Evolutionary conservation across 2,329 filamentous ascomycete species (phyloP).

Genomic region (Apiospora arundinis): DNA sequence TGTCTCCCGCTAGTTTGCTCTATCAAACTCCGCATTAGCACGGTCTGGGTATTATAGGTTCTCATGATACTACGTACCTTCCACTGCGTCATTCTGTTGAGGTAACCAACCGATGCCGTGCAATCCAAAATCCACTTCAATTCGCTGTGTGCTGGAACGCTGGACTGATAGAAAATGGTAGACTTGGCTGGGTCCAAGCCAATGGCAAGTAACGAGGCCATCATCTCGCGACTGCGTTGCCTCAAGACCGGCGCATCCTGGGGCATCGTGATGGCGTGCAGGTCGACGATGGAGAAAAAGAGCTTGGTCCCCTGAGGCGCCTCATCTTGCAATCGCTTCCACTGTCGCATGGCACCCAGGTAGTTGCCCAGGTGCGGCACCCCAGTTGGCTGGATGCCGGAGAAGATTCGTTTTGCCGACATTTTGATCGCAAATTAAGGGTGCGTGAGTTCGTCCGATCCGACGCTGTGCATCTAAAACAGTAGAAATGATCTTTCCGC

Average conservation of each 20-base stretch:
- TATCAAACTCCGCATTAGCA: constrained; percentile 39
- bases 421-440: not conserved
- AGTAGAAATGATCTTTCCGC: not conserved
- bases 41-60: too few species aligned
- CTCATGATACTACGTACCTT: constrained; percentile 64
- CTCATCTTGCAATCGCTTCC: constrained; percentile 79
- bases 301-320: constrained; percentile 64
- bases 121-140: constrained; percentile 98
- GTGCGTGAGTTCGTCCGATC: not conserved
- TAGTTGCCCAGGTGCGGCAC: constrained; percentile 96
- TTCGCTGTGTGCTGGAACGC: constrained; percentile 80
- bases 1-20: constrained; percentile 75
- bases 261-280: constrained; percentile 87
- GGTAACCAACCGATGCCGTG: constrained; percentile 87
- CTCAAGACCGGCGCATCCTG: constrained; percentile 69
- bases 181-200: constrained; percentile 81
- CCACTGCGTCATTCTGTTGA: constrained; percentile 99
- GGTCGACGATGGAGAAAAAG: constrained; percentile 87
- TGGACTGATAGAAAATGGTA: constrained; percentile 82
- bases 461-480: not conserved
- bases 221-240: constrained; percentile 71
- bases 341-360: constrained; percentile 85
- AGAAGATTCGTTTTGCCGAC: constrained; percentile 67
- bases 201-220: constrained; percentile 83
- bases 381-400: constrained; percentile 95